These are phyloP conservation scores for Xenoacremonium recifei DNA, from an alignment of 2,329 filamentous ascomycete species.

Conservation along the genomic window DNA sequence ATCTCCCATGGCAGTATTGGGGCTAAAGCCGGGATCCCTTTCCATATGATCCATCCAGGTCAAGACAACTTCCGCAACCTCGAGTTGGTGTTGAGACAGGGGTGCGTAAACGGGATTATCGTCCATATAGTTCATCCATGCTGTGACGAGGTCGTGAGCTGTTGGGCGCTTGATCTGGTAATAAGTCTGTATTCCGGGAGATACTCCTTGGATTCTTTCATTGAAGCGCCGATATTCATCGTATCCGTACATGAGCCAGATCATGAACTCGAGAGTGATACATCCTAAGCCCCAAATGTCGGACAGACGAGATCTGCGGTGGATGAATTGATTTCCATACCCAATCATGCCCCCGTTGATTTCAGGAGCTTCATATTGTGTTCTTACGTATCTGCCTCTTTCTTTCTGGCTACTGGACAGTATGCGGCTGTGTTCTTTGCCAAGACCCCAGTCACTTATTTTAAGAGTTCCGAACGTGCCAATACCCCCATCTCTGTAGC, in stretches of 20 bases:
- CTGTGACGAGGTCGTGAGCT: not conserved
- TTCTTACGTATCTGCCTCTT: slow-evolving; percentile 1
- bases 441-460: slow-evolving; percentile 6
- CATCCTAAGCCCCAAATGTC: slow-evolving; percentile 29
- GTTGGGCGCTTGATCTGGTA: not conserved
- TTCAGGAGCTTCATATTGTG: slow-evolving; percentile 5
- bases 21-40: not conserved
- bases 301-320: slow-evolving; percentile 15
- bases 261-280: slow-evolving; percentile 21
- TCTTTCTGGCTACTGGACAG: not conserved
- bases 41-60: slow-evolving; percentile 1
- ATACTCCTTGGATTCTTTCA: too few relatives aligned
- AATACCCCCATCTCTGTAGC: not conserved
- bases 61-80: too few relatives aligned
- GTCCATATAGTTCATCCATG: not conserved
- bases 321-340: not conserved
- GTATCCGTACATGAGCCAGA: slow-evolving; percentile 21
- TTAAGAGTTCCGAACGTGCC: slow-evolving; percentile 4
- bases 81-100: too few relatives aligned
- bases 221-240: slow-evolving; percentile 4
- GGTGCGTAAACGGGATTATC: too few relatives aligned
- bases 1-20: slow-evolving; percentile 1
- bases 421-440: not conserved
- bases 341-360: not conserved
- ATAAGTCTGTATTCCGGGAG: not conserved